Base-by-base conservation (phyloP, 2,329 filamentous ascomycete genomes). In the Xylaria arbuscula region DNA sequence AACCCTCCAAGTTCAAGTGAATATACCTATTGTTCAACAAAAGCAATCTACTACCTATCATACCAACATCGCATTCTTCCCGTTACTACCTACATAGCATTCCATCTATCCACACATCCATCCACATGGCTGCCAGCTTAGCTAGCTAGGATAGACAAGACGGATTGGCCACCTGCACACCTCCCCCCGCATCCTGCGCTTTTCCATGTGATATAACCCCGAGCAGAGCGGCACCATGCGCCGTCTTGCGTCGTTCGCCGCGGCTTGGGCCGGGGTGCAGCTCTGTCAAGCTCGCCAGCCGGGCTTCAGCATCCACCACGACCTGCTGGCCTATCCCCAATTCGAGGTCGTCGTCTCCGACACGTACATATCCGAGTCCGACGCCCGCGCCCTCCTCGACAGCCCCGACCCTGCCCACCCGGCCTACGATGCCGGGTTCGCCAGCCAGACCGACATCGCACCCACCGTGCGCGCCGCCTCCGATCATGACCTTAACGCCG, bases 261-360 rank as follows among this genome's bases (percentile, higher is more conserved):
- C 53, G 76, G 78, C 57, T 67, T 72, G 72, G 59, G 77, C 64
- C 69, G 71, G 70, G 57, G 73, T 83, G 72, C 84, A 81, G 78
- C 81, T 87, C 36, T 81, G 80, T 73, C 75, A 73, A 71, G 87
- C 86, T 72, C 83, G 84, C 54, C 84, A 86, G 54, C 83, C 82
- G 8, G 82, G 84, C 63, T 97, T 97, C 83, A 97, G 91, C 81
- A 92, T 97, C 65, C 90, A 96, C 76, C 93, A 97, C 77, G 94
- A 98, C 78, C 80, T 97, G 60, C 86, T 97, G 65, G 93, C 93
- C 19, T 93, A 92, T 80, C 94, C 94, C 11, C 93, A 98, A 91
- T 98, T 92, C 77, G 91, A 96, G 77, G 86, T 98, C 34, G 81
- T 91, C 45, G 94, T 95, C 78, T 88, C 90, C 8, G 87, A 93